Percentiles rank a stretch among this genome's conserved stretches.
Conservation (phyloP, 1,139 yeast species). For the Scheffersomyces illinoinensis region DNA sequence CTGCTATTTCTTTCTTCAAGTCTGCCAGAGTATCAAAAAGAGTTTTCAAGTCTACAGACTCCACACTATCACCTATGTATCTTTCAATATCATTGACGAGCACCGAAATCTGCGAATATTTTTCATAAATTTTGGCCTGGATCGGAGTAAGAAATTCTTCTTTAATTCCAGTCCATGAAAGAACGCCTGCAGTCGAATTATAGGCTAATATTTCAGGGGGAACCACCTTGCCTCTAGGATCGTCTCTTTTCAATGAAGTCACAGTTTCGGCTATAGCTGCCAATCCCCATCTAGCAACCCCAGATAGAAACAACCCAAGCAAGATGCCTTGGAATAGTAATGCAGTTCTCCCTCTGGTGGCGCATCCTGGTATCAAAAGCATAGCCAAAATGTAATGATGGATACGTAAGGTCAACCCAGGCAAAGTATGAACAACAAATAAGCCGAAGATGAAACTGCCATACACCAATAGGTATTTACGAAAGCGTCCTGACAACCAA, state of each 20-base stretch:
- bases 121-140: conserved; percentile 7
- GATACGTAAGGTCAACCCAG: conserved; percentile 73
- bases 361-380: conserved; percentile 81
- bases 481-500: conserved; percentile 79
- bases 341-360: conserved; percentile 72
- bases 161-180: conserved; percentile 32
- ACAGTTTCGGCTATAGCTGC: conserved; percentile 86
- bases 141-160: conserved; percentile 4
- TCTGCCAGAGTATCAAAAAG: conserved; percentile 35
- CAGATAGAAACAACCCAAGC: conserved; percentile 78
- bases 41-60: conserved; percentile 39
- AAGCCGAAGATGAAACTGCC: conserved; percentile 47
- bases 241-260: conserved; percentile 66
- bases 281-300: conserved; percentile 90
- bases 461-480: conserved; percentile 57
- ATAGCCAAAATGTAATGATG: conserved; percentile 90
- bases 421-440: conserved; percentile 49
- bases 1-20: conserved; percentile 9
- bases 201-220: conserved; percentile 56
- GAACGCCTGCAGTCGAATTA: conserved; percentile 29
- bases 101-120: conserved; percentile 55
- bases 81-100: conserved; percentile 80
- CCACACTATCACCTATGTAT: conserved; percentile 53
- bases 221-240: conserved; percentile 62
- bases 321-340: conserved; percentile 79